These are phyloP conservation scores for Penicillium rolfsii DNA, from an alignment of 2,329 filamentous ascomycete genomes.

Conservation along the genomic window DNA sequence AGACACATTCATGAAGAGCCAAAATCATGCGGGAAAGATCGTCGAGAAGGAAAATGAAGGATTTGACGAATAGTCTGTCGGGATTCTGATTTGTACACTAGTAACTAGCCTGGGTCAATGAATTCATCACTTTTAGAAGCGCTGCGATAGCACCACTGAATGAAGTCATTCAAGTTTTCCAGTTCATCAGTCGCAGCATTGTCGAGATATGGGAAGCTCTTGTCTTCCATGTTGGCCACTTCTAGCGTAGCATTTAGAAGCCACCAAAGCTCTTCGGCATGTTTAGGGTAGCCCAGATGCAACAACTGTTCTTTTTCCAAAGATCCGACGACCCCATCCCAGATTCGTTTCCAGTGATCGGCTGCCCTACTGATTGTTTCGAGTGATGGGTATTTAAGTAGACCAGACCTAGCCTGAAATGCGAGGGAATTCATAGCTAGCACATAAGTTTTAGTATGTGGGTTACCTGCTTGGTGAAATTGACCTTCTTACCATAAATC, in stretches of 20 bases:
- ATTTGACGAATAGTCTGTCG: background rate
- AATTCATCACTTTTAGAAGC: slow-evolving; percentile 7
- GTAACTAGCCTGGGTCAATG: slow-evolving; percentile 5
- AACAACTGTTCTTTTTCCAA: slow-evolving; percentile 28
- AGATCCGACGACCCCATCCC: slow-evolving; percentile 26
- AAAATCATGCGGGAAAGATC: slow-evolving; percentile 4
- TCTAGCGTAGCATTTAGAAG: slow-evolving; percentile 34
- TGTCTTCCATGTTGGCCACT: slow-evolving; percentile 17
- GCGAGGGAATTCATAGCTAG: slow-evolving; percentile 38
- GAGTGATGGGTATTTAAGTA: slow-evolving; percentile 31
- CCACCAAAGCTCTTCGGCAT: slow-evolving; percentile 39
- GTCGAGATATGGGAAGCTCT: slow-evolving; percentile 31
- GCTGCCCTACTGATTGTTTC: slow-evolving; percentile 33
- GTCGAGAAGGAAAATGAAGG: slow-evolving; percentile 12
- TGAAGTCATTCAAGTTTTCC: slow-evolving; percentile 37
- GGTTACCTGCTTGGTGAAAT: background rate
- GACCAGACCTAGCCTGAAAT: slow-evolving; percentile 33
- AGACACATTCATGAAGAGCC: slow-evolving; percentile 21
- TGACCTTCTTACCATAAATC: slow-evolving; percentile 33
- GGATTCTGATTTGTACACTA: background rate
- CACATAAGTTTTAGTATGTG: background rate
- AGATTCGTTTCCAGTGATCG: slow-evolving; percentile 35
- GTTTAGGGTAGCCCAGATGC: slow-evolving; percentile 37
- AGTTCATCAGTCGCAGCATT: slow-evolving; percentile 36
- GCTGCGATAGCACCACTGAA: slow-evolving; percentile 28